Evolutionary conservation across 1,284 basidiomycete genomes (phyloP), one percentile per base, ranked within the genome.

Genomic region (Trichosporon coremiiforme): DNA sequence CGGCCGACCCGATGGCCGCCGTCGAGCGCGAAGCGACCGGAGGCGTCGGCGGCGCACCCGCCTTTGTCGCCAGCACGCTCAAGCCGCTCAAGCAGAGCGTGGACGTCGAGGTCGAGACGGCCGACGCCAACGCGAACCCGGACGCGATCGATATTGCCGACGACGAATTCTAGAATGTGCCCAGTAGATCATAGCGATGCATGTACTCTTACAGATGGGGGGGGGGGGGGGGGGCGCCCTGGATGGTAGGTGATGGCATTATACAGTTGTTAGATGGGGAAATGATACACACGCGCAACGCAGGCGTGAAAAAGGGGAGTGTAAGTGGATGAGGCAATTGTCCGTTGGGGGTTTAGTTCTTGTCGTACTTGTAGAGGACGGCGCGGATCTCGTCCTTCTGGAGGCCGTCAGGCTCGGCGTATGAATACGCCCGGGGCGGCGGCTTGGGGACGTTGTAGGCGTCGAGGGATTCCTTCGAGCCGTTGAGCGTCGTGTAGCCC

Each of bases 11-110:
- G 2, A 87, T 88, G 80, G 87, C 85, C 6, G 83, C 82, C 12
- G 82, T 85, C 71, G 86, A 84, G 64, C 84, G 87, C 47, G 86
- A 87, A 69, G 87, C 85, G 25, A 66, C 66, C 8, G 74, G 71
- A 17, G 72, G 72, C 71, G 87, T 85, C 15, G 77, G 74, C 22
- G 74, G 70, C 20, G 78, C 76, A 2, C 88, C 89, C 7, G 85
- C 87, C 53, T 92, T 91, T 75, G 90, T 91, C 38, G 87, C 89
- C 73, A 88, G 89, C 25, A 89, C 79, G 7, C 68, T 80, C 75
- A 74, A 65, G 71, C 66, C 70, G 73, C 73, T 70, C 66, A 62
- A 62, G 67, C 76, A 31, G 73, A 74, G 60, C 75, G 79, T 22
- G 77, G 75, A 70, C 25, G 75, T 50, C 13, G 77, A 73, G 8